Evolutionary conservation across 192 early-diverging fungal species (phyloP), one percentile per base, ranked within the genome.

Genomic region (Entomortierella lignicola): DNA sequence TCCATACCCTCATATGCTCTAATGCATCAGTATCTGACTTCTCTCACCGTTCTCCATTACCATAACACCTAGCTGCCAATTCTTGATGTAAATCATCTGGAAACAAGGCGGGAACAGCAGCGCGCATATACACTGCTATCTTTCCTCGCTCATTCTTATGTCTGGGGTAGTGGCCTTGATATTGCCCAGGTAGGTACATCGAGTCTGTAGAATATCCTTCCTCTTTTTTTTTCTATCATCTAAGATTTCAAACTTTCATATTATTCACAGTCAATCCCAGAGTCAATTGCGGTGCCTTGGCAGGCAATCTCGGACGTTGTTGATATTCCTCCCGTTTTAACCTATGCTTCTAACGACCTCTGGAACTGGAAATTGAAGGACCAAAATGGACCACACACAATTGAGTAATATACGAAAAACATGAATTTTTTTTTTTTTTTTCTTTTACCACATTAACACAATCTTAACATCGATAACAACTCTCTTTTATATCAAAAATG

Each of bases 331-430:
- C 97, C 96, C 3, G 91, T 97, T 5, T 81, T 94, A 12, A 94
- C 93, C 65, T 96, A 96, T 66, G 93, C 96, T 0, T 85, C 89
- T 1, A 91, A 93, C 21, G 91, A 91, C 42, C 85, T 95, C 60
- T 98, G 94, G 93, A 98, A 98, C 85, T 98, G 92, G 84, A 86
- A 89, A 42, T 75, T 94, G 15, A 79, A 96, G 11, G 93, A 94
- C 72, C 86, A 86, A 13, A 66, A 91, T 15, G 94, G 91, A 8
- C 87, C 89, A 12, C 84, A 91, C 71, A 84, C 90, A 47, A 66
- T 94, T 53, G 86, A 87, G 92, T 93, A 57, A 57, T 47, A 26
- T 47, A n/a, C n/a, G 48, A 55, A 21, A 53, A 10, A 2, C 31
- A 10, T 29, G 13, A 1, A 10, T 7, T 8, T 34, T 41, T n/a